Base-by-base conservation (phyloP, 768 basidiomycete genomes). In the Solioccasus polychromus region DNA sequence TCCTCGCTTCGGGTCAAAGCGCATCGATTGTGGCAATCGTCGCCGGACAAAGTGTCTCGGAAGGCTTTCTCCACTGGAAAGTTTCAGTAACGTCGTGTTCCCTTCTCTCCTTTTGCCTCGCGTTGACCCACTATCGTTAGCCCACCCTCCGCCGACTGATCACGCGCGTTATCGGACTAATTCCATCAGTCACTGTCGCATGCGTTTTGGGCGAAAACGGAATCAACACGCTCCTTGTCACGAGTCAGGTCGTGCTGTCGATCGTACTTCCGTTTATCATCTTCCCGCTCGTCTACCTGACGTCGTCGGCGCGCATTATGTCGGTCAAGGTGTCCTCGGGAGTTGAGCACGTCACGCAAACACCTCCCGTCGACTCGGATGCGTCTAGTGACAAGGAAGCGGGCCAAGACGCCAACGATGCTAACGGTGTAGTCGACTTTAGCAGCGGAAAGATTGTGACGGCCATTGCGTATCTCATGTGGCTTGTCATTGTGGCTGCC, bases 1-100 rank as follows among this genome's bases (percentile, higher is more conserved):
- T 97, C 12, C 76, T 97, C 11, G 81, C 84, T 26, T 74, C 91
- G 2, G 93, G 94, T 3, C 92, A 96, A 74, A 88, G 88, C 51
- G 88, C 94, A 0, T 88, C 86, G 7, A 77, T 96, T 39, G 85
- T 95, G 3, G 92, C 90, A 9, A 96, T 92, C 0, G 76, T 95
- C 10, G 85, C 90, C 1, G 92, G 92, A 0, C 93, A 96, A 66
- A 85, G 89, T 19, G 85, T 97, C 30, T 83, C 83, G 0, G 92
- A 96, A 66, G 92, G 93, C 0, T 92, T 93, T 66, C 73, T 95
- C 43, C 80, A 79, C 42, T 95, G 92, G 92, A 77, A 80, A 36
- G 78, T 91, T 28, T 87, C 88, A 52, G 86, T 88, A 58, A 36
- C 59, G 28, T 17, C 35, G 11, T 22, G 20, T 25, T 17, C n/a